Conservation (phyloP, 176 grass and related monocot species). For the barley (Hordeum vulgare) region DNA sequence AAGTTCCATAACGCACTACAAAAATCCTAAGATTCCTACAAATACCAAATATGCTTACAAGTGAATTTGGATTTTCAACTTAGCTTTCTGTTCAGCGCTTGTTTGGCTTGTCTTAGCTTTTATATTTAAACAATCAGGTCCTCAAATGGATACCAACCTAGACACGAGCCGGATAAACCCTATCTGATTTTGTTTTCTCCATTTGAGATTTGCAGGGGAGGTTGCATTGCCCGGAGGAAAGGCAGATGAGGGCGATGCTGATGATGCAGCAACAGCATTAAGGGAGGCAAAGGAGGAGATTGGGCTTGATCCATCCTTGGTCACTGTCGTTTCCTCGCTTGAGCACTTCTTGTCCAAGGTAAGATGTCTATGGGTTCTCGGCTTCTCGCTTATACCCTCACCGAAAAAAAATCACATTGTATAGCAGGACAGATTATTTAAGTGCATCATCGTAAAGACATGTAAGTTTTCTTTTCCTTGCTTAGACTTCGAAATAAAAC, state of each 20-base stretch:
- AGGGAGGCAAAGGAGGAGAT: conserved; percentile 69
- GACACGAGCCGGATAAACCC: neutral
- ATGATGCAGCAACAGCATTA: conserved; percentile 57
- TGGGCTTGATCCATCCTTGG: conserved; percentile 48
- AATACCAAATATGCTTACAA: neutral
- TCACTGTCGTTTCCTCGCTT: conserved; percentile 47
- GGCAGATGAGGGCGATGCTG: conserved; percentile 56
- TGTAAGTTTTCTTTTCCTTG: neutral
- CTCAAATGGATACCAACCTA: neutral
- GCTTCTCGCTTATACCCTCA: neutral
- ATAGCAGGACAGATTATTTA: neutral
- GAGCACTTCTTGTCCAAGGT: conserved; percentile 69
- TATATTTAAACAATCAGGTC: neutral
- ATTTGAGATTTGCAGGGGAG: conserved; percentile 44
- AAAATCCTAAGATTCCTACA: neutral
- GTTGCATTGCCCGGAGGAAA: conserved; percentile 77
- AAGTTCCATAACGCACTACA: neutral
- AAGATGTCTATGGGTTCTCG: neutral
- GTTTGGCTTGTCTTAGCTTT: conserved; percentile 9
- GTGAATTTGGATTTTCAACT: neutral
- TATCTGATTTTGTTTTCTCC: neutral
- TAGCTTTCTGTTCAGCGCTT: neutral
- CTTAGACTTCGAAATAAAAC: neutral
- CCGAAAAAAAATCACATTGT: neutral
- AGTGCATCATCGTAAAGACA: neutral